phyloP scores from a whole-genome alignment of 257 asterid species.

The Cordia subcordata region DNA sequence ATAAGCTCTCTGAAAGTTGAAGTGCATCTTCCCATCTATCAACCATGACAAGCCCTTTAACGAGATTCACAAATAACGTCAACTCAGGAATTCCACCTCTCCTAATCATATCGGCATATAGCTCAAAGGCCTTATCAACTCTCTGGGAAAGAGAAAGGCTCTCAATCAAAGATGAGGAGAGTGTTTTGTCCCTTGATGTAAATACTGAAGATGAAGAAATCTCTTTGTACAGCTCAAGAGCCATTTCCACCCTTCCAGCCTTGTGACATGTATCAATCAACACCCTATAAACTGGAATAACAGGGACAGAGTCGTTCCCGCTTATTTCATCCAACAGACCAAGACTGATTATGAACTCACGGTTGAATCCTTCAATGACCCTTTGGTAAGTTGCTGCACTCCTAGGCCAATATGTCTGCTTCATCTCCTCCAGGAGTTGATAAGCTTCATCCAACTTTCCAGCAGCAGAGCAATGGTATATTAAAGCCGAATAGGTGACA shows the following conservation, averaged over 20 bases:
- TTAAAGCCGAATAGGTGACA: constrained; percentile 69
- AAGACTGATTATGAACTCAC: constrained; percentile 62
- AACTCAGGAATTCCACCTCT: constrained; percentile 67
- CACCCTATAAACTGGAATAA: constrained; percentile 59
- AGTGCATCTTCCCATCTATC: constrained; percentile 75
- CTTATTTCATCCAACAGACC: constrained; percentile 61
- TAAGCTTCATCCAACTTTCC: constrained; percentile 77
- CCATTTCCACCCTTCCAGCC: constrained; percentile 74
- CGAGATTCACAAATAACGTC: constrained; percentile 44
- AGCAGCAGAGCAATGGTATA: constrained; percentile 57
- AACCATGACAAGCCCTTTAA: constrained; percentile 59
- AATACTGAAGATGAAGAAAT: constrained; percentile 33
- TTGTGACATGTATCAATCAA: constrained; percentile 68
- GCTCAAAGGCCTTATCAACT: constrained; percentile 65
- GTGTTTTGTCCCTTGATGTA: constrained; percentile 27
- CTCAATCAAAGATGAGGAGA: constrained; percentile 54
- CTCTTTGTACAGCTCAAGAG: constrained; percentile 66
- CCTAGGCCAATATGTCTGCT: constrained; percentile 77
- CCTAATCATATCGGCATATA: constrained; percentile 45
- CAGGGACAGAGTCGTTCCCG: constrained; percentile 38
- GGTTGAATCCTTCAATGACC: constrained; percentile 76
- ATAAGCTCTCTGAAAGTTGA: constrained; percentile 65
- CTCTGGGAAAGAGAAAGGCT: constrained; percentile 44
- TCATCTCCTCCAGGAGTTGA: constrained; percentile 85
- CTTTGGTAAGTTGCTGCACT: constrained; percentile 58